These are phyloP conservation scores for Globisporangium cylindrosporum DNA, from an alignment of 352 stramenopile species.

Conservation along the genomic window DNA sequence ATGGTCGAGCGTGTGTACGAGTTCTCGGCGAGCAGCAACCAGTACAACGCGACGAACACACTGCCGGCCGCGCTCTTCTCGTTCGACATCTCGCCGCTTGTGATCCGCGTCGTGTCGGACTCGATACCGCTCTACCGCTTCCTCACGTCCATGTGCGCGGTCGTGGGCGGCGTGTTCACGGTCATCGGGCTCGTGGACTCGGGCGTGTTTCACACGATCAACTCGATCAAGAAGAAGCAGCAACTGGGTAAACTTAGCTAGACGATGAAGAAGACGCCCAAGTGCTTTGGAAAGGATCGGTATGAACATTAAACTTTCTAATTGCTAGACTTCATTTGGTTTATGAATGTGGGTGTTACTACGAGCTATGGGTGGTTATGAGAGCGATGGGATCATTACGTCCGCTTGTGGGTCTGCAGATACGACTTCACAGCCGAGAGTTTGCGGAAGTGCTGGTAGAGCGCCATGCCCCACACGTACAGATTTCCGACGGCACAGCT, in stretches of 20 bases:
- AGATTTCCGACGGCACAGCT: conserved; percentile 69
- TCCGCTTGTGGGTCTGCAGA: conserved; percentile 24
- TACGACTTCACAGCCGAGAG: conserved; percentile 70
- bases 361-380: background rate
- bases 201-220: conserved; percentile 74
- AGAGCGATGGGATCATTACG: background rate
- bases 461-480: conserved; percentile 68
- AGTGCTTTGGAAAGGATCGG: background rate
- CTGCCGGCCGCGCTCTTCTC: conserved; percentile 68
- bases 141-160: conserved; percentile 76
- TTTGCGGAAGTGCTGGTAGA: conserved; percentile 67
- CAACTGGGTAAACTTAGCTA: conserved; percentile 67
- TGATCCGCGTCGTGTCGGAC: conserved; percentile 66
- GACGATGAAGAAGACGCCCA: background rate
- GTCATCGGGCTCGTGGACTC: conserved; percentile 83
- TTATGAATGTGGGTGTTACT: background rate
- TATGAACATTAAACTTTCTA: conserved; percentile 6
- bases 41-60: conserved; percentile 65
- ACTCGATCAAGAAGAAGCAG: conserved; percentile 85
- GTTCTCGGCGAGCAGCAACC: conserved; percentile 73
- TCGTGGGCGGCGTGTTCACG: conserved; percentile 82
- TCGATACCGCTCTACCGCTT: conserved; percentile 83
- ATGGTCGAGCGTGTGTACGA: conserved; percentile 61
- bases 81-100: conserved; percentile 80
- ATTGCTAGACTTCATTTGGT: conserved; percentile 10